These are phyloP conservation scores for Paracoccidioides lutzii DNA, from an alignment of 2,329 filamentous ascomycete genomes.

Conservation along the genomic window DNA sequence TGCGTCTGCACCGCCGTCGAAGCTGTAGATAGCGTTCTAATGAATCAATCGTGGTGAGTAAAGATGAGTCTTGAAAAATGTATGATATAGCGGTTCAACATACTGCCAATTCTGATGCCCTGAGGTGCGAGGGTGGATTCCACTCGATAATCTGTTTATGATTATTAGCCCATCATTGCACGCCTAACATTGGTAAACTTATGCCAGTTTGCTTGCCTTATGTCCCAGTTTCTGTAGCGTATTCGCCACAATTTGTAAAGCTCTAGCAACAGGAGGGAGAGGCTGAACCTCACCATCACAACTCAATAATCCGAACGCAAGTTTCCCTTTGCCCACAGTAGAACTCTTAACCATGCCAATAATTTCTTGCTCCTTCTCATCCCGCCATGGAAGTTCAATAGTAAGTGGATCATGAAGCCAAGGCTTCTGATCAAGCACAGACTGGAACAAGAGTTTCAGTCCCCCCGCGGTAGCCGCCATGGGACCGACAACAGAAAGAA, in stretches of 20 bases:
- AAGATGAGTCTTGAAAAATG: neutral
- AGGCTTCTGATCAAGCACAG: slow-evolving; percentile 45
- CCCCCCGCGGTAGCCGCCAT: slow-evolving; percentile 44
- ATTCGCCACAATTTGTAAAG: slow-evolving; percentile 39
- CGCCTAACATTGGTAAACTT: neutral
- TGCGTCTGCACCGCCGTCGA: slow-evolving; percentile 41
- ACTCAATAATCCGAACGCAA: slow-evolving; percentile 44
- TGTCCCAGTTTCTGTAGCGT: slow-evolving; percentile 42
- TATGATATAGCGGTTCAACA: slow-evolving; percentile 10
- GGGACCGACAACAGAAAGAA: slow-evolving; percentile 52
- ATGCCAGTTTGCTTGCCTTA: slow-evolving; percentile 17
- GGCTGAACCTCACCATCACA: slow-evolving; percentile 39
- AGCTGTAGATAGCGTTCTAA: slow-evolving; percentile 10
- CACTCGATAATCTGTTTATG: slow-evolving; percentile 39
- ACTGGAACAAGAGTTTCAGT: slow-evolving; percentile 43
- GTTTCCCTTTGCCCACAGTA: slow-evolving; percentile 19
- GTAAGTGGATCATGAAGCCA: slow-evolving; percentile 56
- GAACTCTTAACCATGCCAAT: slow-evolving; percentile 26
- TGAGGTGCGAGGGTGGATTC: slow-evolving; percentile 41
- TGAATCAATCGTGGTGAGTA: slow-evolving; percentile 9
- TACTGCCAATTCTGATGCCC: slow-evolving; percentile 29
- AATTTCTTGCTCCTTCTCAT: slow-evolving; percentile 28
- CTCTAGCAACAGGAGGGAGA: slow-evolving; percentile 46
- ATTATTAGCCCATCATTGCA: neutral
- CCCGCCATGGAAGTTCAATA: slow-evolving; percentile 52